Conservation (phyloP, 345 rosid species). For the Theobroma cacao region DNA sequence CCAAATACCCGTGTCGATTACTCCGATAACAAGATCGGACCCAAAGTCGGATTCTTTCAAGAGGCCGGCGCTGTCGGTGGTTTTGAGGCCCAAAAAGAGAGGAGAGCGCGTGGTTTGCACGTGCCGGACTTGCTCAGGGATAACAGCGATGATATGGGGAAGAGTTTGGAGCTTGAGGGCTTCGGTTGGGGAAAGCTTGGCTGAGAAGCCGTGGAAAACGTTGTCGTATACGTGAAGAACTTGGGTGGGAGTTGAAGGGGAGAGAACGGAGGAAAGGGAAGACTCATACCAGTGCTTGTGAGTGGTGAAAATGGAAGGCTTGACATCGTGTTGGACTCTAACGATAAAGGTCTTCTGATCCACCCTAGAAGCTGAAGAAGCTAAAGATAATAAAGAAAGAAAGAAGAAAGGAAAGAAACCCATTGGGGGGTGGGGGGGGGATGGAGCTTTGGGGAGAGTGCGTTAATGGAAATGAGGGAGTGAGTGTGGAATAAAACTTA, state of each 20-base stretch:
- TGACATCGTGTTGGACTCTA: slow-evolving; percentile 52
- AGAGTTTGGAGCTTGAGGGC: slow-evolving; percentile 41
- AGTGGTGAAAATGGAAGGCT: slow-evolving; percentile 82
- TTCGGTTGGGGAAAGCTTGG: slow-evolving; percentile 48
- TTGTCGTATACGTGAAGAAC: slow-evolving; percentile 82
- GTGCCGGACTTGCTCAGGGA: slow-evolving; percentile 72
- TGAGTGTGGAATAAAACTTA: not conserved
- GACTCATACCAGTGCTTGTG: slow-evolving; percentile 90
- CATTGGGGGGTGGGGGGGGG: slow-evolving; percentile 28
- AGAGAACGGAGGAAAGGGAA: slow-evolving; percentile 35
- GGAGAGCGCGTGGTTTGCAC: slow-evolving; percentile 93
- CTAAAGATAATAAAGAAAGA: slow-evolving; percentile 15
- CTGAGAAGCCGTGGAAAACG: slow-evolving; percentile 95
- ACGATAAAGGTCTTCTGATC: slow-evolving; percentile 51
- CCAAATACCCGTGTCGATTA: slow-evolving; percentile 92
- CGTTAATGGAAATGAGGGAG: slow-evolving; percentile 11
- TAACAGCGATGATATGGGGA: slow-evolving; percentile 58
- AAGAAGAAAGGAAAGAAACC: slow-evolving; percentile 24
- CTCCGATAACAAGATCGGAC: slow-evolving; percentile 90
- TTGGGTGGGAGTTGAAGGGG: slow-evolving; percentile 27
- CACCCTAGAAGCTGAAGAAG: slow-evolving; percentile 30
- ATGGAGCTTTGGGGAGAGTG: slow-evolving; percentile 13
- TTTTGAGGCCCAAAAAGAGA: slow-evolving; percentile 72
- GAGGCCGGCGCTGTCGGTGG: slow-evolving; percentile 65
- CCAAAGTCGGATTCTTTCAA: slow-evolving; percentile 87